A percentile compares a stretch with the other conserved stretches of the same genome.
Conservation (phyloP, 73 alveolate species). For the Blepharisma japonicum region DNA sequence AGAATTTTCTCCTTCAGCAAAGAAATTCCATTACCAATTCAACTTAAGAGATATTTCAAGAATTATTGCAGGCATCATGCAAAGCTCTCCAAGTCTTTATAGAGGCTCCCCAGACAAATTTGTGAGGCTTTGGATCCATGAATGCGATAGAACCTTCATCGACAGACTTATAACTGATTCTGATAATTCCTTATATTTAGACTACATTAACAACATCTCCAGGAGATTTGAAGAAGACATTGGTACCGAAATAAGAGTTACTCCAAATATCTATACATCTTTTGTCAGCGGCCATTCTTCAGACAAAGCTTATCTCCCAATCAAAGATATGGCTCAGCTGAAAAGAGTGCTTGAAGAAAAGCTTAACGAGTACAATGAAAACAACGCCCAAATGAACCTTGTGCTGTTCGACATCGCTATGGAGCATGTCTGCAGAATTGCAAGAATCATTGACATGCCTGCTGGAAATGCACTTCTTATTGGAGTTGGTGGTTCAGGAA, state of each 20-base stretch:
- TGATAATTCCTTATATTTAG: constrained; percentile 81
- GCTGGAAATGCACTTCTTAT: constrained; percentile 98
- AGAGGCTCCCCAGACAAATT: constrained; percentile 89
- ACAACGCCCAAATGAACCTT: constrained; percentile 93
- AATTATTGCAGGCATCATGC: constrained; percentile 88
- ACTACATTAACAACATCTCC: constrained; percentile 38
- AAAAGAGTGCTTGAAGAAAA: constrained; percentile 92
- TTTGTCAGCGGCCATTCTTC: constrained; percentile 78
- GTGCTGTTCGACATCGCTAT: constrained; percentile 98
- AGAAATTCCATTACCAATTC: constrained; percentile 99
- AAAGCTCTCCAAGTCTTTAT: constrained; percentile 87
- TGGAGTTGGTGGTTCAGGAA: constrained; percentile 99
- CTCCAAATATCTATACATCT: constrained; percentile 78
- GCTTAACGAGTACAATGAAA: constrained; percentile 93
- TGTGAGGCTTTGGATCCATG: constrained; percentile 98
- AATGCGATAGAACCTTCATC: constrained; percentile 93
- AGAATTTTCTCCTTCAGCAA: constrained; percentile 97
- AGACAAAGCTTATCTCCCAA: constrained; percentile 66
- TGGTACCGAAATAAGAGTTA: constrained; percentile 68
- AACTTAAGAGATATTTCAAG: constrained; percentile 96
- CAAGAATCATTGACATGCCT: constrained; percentile 96
- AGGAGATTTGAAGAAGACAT: constrained; percentile 56
- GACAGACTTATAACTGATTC: constrained; percentile 94
- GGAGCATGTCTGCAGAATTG: constrained; percentile 96
- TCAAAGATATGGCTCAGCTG: constrained; percentile 68